phyloP scores from a whole-genome alignment of 495 filamentous ascomycete species.

The Aspergillus leporis region DNA sequence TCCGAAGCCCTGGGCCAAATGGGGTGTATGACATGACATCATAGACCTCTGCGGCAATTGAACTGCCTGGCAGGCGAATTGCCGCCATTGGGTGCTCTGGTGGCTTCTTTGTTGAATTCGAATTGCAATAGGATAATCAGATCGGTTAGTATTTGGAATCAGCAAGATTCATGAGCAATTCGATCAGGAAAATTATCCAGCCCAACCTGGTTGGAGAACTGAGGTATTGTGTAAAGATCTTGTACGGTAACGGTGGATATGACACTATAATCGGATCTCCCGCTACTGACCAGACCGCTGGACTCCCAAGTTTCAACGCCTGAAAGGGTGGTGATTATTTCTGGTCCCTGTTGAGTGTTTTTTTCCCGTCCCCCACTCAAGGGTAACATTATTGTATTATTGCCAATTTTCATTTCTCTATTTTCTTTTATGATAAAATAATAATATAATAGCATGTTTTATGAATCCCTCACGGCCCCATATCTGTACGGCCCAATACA shows the following conservation, averaged over 20 bases:
- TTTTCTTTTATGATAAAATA: background rate
- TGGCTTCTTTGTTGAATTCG: background rate
- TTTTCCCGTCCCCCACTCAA: too few species aligned
- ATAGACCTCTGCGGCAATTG: background rate
- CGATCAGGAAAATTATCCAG: background rate
- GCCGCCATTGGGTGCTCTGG: background rate
- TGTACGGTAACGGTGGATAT: background rate
- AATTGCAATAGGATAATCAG: background rate
- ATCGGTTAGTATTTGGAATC: background rate
- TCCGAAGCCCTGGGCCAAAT: too few species aligned
- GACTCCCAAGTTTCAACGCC: conserved; percentile 17
- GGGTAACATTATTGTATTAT: too few species aligned
- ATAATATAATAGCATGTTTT: background rate
- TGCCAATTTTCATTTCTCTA: background rate
- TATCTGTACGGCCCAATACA: background rate
- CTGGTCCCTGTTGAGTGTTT: background rate
- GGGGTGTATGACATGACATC: background rate
- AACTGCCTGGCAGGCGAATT: background rate
- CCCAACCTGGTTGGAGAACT: too few species aligned
- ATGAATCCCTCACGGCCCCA: background rate
- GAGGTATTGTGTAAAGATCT: too few species aligned
- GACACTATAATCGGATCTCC: conserved; percentile 24
- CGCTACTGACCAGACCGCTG: conserved; percentile 31
- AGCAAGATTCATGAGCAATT: background rate
- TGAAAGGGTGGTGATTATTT: background rate